Evolutionary conservation across 495 filamentous ascomycete species (phyloP).

Genomic region (Aspergillus panamensis): DNA sequence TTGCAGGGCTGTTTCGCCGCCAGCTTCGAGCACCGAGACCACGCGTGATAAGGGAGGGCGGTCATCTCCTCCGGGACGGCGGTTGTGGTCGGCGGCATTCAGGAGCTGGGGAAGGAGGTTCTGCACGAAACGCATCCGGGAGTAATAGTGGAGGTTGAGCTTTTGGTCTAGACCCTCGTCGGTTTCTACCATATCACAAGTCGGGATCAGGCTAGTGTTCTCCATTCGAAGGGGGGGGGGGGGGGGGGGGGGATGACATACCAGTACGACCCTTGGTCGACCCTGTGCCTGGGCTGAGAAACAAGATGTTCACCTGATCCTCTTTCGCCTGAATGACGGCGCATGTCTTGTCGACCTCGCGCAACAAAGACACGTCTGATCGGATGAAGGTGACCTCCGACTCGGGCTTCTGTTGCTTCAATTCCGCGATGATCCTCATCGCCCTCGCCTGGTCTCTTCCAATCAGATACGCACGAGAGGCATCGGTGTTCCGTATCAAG

Average conservation of each 20-base stretch:
- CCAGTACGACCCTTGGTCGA: not conserved
- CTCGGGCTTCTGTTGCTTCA: not conserved
- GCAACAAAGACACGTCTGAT: not conserved
- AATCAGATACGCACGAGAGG: slow-evolving; percentile 1
- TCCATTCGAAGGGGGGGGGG: too few relatives aligned
- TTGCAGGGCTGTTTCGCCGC: slow-evolving; percentile 48
- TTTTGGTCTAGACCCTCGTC: slow-evolving; percentile 52
- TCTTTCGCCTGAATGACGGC: not conserved
- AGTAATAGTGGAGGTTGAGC: slow-evolving; percentile 54
- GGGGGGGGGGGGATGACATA: too few relatives aligned
- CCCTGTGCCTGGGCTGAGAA: slow-evolving; percentile 1
- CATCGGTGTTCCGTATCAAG: not conserved
- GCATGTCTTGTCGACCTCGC: slow-evolving; percentile 5
- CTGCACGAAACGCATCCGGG: slow-evolving; percentile 54
- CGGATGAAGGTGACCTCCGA: not conserved
- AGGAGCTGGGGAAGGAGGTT: slow-evolving; percentile 58
- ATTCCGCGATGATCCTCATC: not conserved
- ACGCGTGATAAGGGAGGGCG: slow-evolving; percentile 37
- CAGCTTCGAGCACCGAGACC: slow-evolving; percentile 46
- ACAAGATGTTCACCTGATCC: not conserved
- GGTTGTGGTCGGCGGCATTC: too few relatives aligned
- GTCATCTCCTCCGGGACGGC: too few relatives aligned
- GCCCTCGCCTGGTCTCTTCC: slow-evolving; percentile 1
- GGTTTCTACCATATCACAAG: slow-evolving; percentile 39
- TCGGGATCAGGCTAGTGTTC: not conserved